phyloP scores from a whole-genome alignment of 2,329 filamentous ascomycete species.

The Exophiala bonariae region DNA sequence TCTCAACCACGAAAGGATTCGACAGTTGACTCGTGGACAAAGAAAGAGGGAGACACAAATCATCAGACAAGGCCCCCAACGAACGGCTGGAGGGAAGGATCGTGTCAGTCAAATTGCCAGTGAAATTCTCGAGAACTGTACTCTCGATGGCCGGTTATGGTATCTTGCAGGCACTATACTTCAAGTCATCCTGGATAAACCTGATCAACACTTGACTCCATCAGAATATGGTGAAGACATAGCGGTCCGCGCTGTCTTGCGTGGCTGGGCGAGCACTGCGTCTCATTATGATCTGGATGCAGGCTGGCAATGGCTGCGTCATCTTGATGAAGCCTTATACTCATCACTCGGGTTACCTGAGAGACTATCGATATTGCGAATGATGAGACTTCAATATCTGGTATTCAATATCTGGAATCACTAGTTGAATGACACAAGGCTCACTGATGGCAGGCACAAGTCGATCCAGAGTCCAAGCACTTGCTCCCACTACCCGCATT shows the following conservation, averaged over 20 bases:
- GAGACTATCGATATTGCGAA: slow-evolving; percentile 3
- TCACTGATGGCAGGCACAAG: slow-evolving; percentile 2
- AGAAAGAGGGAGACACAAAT: too few relatives aligned
- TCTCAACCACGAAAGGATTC: too few relatives aligned
- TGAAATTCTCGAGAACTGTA: slow-evolving; percentile 5
- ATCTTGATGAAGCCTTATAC: slow-evolving; percentile 8
- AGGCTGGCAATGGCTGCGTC: slow-evolving; percentile 6
- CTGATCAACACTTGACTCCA: slow-evolving; percentile 2
- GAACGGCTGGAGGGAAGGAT: too few relatives aligned
- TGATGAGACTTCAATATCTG: slow-evolving; percentile 5
- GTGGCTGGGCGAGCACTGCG: slow-evolving; percentile 3
- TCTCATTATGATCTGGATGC: slow-evolving; percentile 4
- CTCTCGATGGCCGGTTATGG: slow-evolving; percentile 12
- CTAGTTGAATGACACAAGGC: too few relatives aligned
- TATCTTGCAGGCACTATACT: slow-evolving; percentile 15
- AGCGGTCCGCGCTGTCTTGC: slow-evolving; percentile 4
- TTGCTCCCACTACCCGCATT: not conserved
- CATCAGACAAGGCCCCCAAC: too few relatives aligned
- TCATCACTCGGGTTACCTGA: slow-evolving; percentile 1
- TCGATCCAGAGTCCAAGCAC: not conserved
- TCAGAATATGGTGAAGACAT: slow-evolving; percentile 8
- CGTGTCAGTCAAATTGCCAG: not conserved
- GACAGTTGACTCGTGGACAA: too few relatives aligned
- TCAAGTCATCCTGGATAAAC: slow-evolving; percentile 1
- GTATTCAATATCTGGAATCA: too few relatives aligned